Percentiles rank a stretch among this genome's conserved stretches.
Conservation (phyloP, 2,329 filamentous ascomycete genomes). For the Emydomyces testavorans region DNA sequence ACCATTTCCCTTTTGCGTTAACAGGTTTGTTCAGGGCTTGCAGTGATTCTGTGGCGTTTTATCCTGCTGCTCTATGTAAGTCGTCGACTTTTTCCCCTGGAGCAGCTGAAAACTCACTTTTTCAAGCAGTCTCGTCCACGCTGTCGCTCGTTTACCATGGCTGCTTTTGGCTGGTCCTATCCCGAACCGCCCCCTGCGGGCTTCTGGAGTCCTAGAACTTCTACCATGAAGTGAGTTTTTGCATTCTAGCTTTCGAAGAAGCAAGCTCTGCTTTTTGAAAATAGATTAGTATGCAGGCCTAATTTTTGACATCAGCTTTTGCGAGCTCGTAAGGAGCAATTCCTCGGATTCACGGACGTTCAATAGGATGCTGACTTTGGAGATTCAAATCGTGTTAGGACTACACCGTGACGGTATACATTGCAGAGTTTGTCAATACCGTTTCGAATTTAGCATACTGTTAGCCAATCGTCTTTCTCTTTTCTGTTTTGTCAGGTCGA, state of each 20-base stretch:
- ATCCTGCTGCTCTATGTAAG: not conserved
- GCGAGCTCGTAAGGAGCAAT: not conserved
- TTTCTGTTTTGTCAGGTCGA: not conserved
- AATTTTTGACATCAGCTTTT: not conserved
- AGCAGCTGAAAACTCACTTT: too few species aligned
- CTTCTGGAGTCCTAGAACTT: slow-evolving; percentile 3
- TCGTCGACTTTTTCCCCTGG: not conserved
- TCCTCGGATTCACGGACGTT: not conserved
- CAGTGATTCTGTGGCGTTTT: not conserved
- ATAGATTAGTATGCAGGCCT: not conserved
- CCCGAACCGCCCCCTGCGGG: not conserved
- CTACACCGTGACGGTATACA: not conserved
- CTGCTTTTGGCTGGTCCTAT: not conserved
- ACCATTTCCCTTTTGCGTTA: not conserved
- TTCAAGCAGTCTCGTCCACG: not conserved
- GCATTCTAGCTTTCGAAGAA: not conserved
- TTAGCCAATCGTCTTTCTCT: not conserved
- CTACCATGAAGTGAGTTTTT: slow-evolving; percentile 3
- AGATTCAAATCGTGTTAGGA: not conserved
- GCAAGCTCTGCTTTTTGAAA: not conserved
- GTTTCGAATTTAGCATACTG: not conserved
- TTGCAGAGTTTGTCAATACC: slow-evolving; percentile 3
- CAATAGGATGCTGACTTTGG: not conserved
- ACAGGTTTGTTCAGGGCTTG: not conserved
- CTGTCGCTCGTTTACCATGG: too few species aligned